Base-by-base conservation (phyloP, 148 eudicot species). In the Vaccinium corymbosum region DNA sequence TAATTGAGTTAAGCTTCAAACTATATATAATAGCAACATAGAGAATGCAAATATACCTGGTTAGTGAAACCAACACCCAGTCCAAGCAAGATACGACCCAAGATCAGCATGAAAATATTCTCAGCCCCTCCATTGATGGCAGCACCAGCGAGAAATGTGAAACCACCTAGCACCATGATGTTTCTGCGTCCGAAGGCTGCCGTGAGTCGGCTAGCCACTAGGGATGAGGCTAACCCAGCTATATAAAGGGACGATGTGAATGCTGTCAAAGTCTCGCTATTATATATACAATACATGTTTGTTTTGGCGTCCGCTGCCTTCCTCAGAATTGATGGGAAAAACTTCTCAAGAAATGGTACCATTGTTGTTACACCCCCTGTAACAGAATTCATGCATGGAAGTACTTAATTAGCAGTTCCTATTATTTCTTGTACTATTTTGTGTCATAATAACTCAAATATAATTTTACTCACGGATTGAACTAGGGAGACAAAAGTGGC, bases 341-440 rank as follows among this genome's bases (percentile, higher is more conserved):
- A 92, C 85, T 92, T 89, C 3, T 80, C n/a, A 57, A 92, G 89
- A 80, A 92, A 92, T 49, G 93, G 92, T 17, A 29, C 78, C 94
- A 92, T 92, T 52, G 91, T 90, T 86, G 94, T 92, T 51, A 92
- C 94, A n/a, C 93, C 94, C 20, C 93, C 94, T 92, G 87, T 68
- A 73, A 82, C 4, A 10, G 0, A 48, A 7, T 14, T 16, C 0
- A 49, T 76, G 53, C 3, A 5, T 4, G 55, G 32, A 49, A 25
- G 19, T 74, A 42, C 46, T 42, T 42, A 42, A 3, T 42, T 42
- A 42, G 46, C 46, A 76, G 79, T 49, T 76, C 7, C 55, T 8
- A n/a, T 48, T 11, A 19, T 1, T 0, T 42, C 46, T n/a, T 7
- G 42, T 29, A 20, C 35, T 32, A 32, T 10, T 75, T 42, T 4